Conservation (phyloP, 192 early-diverging fungal species). For the Thamnidium elegans region DNA sequence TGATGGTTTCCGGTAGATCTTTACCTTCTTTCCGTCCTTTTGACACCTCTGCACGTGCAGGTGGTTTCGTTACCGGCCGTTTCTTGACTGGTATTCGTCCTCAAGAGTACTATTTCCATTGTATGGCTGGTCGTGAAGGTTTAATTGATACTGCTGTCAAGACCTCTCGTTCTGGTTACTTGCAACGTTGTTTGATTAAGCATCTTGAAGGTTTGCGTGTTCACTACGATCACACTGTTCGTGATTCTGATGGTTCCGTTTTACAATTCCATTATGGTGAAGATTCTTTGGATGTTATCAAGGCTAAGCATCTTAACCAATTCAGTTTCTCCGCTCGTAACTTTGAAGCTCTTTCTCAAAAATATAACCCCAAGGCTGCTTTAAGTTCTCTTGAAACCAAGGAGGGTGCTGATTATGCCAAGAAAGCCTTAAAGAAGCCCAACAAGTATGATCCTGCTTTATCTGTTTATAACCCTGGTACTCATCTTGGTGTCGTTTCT, state of each 20-base stretch:
- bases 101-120: conserved; percentile 99
- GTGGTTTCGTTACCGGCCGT: conserved; percentile 89
- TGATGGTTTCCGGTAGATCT: conserved; percentile 91
- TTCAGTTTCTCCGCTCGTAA: conserved; percentile 63
- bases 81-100: conserved; percentile 92
- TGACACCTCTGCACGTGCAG: conserved; percentile 89
- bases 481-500: conserved; percentile 84
- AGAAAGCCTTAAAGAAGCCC: conserved; percentile 88
- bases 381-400: conserved; percentile 66
- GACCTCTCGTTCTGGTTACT: conserved; percentile 99
- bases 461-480: conserved; percentile 76
- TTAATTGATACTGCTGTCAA: conserved; percentile 99
- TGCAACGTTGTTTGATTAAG: conserved; percentile 97
- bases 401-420: conserved; percentile 70
- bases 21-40: conserved; percentile 98
- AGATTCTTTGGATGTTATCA: conserved; percentile 95
- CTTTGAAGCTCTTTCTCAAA: conserved; percentile 73
- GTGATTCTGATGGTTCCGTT: conserved; percentile 90
- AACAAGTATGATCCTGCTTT: conserved; percentile 75
- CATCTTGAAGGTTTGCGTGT: conserved; percentile 97
- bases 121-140: conserved; percentile 99
- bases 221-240: conserved; percentile 95
- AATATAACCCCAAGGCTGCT: conserved; percentile 73
- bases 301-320: conserved; percentile 60
- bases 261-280: conserved; percentile 98